These are phyloP conservation scores for Neopestalotiopsis sp. DNA, from an alignment of 2,329 filamentous ascomycete species.

Conservation along the genomic window DNA sequence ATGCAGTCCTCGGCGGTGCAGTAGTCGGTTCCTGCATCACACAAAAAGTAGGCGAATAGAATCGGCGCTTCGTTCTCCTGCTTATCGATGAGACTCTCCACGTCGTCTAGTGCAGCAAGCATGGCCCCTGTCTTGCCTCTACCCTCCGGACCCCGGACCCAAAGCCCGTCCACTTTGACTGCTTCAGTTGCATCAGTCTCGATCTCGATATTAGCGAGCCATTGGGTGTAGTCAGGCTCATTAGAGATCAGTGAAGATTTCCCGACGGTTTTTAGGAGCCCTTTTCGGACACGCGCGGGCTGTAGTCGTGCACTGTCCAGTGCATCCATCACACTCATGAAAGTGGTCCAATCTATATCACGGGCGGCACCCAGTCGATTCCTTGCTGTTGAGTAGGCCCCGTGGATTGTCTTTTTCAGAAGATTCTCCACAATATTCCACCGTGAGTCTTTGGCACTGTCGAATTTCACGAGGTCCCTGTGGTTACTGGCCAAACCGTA, in stretches of 20 bases:
- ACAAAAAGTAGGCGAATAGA: slow-evolving; percentile 48
- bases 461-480: slow-evolving; percentile 48
- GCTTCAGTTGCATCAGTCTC: background rate
- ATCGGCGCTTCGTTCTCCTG: slow-evolving; percentile 33
- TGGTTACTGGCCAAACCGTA: slow-evolving; percentile 44
- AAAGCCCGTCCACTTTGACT: slow-evolving; percentile 39
- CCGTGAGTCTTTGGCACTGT: slow-evolving; percentile 44
- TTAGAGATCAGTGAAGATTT: slow-evolving; percentile 45
- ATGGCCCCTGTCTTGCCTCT: slow-evolving; percentile 48
- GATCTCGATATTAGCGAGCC: slow-evolving; percentile 34
- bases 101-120: slow-evolving; percentile 42
- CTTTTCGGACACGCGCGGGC: background rate
- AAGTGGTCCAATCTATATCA: slow-evolving; percentile 39
- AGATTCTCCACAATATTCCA: slow-evolving; percentile 43
- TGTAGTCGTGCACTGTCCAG: slow-evolving; percentile 41
- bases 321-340: slow-evolving; percentile 38
- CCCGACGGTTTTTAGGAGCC: background rate
- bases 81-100: slow-evolving; percentile 36
- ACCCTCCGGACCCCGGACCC: slow-evolving; percentile 47
- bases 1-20: slow-evolving; percentile 46
- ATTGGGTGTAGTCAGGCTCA: slow-evolving; percentile 41
- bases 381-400: slow-evolving; percentile 41
- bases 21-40: slow-evolving; percentile 43
- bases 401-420: slow-evolving; percentile 43
- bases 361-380: slow-evolving; percentile 43